These are phyloP conservation scores for Cyamopsis tetragonoloba DNA, from an alignment of 306 rosid genomes.

Conservation along the genomic window DNA sequence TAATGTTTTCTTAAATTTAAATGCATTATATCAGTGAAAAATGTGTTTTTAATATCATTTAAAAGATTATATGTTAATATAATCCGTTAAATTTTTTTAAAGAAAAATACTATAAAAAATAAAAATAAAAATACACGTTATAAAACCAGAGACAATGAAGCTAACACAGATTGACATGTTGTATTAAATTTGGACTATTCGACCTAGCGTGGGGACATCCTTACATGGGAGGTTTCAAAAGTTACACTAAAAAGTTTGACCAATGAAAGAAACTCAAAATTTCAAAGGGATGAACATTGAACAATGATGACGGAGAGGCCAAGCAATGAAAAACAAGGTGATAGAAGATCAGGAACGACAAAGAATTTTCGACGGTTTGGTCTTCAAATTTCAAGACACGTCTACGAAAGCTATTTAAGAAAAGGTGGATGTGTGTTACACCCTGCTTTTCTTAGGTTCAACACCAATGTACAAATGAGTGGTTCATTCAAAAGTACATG, in stretches of 20 bases:
- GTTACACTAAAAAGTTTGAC: slow-evolving; percentile 37
- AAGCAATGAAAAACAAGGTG: slow-evolving; percentile 34
- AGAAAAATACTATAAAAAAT: too few relatives aligned
- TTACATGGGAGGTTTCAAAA: slow-evolving; percentile 35
- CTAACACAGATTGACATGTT: too few relatives aligned
- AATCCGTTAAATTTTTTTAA: too few relatives aligned
- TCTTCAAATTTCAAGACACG: slow-evolving; percentile 34
- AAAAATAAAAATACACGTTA: neutral
- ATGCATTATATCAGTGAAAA: too few relatives aligned
- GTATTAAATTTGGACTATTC: neutral
- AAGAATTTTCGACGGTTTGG: slow-evolving; percentile 28
- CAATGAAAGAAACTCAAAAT: slow-evolving; percentile 9
- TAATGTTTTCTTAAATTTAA: too few relatives aligned
- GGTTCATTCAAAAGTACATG: too few relatives aligned
- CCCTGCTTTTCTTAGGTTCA: slow-evolving; percentile 27
- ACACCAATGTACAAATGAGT: too few relatives aligned
- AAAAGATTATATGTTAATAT: too few relatives aligned
- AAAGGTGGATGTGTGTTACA: slow-evolving; percentile 39
- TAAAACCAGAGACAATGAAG: neutral
- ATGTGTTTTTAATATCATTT: too few relatives aligned
- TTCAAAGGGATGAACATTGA: slow-evolving; percentile 16
- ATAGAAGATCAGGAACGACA: slow-evolving; percentile 6
- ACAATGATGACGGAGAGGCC: slow-evolving; percentile 32
- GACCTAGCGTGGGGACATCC: slow-evolving; percentile 17
- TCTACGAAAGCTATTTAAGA: slow-evolving; percentile 16